Base-by-base conservation (phyloP, 805 yeast species). In the Metschnikowia noctiluminum region DNA sequence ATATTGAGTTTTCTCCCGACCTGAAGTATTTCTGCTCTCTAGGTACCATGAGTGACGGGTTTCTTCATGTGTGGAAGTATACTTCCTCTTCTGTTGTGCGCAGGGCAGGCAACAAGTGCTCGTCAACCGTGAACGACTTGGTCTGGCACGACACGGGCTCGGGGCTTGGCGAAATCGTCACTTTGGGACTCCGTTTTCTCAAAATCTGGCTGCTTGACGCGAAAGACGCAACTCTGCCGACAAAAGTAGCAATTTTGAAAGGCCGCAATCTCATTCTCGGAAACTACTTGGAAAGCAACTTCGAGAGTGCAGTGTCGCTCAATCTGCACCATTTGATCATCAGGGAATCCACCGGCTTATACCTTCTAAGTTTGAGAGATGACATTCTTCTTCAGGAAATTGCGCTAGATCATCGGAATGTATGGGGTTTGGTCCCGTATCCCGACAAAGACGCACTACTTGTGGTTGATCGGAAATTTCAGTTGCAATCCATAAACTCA, bases 11-110 rank as follows among this genome's bases (percentile, higher is more conserved):
- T 59, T 79, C 87, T 0, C 80, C 82, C 0, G 80, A 82, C 51
- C 82, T 85, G 44, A 69, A 64, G 37, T 70, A 61, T 47, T 63
- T 86, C 32, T 78, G 85, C 32, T 81, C 89, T 9, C 63, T 85
- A 42, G 92, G 92, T 0, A 66, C 79, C n/a, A 68, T 81, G 3
- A 83, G 81, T 55, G 94, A 86, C 61, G 89, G 91, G 1, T 83
- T 74, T 49, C 58, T 86, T 11, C 78, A 80, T 54, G 63, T 87
- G 8, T 86, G 92, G 91, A 70, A 63, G 41, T 58, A 77, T 12
- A 51, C 54, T 5, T 37, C 57, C 5, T 36, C 46, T 0, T 31
- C 58, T 1, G 55, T 62, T 2, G 59, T 70, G 6, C 58, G 59
- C 5, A 60, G 64, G 16, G 79, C 82, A 0, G 76, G 81, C 35